Percentiles rank a stretch among this genome's conserved stretches.
These are phyloP conservation scores for Teratosphaeriaceae sp. DNA, from an alignment of 2,329 filamentous ascomycete species.

Conservation along the genomic window DNA sequence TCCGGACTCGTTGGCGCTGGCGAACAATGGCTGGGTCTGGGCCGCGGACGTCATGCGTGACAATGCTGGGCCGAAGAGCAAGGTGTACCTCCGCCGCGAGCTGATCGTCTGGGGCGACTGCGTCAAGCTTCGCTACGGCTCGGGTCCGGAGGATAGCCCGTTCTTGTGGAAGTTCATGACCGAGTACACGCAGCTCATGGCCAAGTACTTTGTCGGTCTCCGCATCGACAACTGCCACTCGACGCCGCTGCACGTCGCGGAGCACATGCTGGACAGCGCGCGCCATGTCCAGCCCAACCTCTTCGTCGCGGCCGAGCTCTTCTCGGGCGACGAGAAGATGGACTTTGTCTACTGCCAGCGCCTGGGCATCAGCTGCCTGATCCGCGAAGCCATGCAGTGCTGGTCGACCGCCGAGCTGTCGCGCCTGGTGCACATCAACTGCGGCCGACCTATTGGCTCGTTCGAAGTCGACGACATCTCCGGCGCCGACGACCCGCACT, in stretches of 20 bases:
- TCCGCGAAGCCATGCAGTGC: constrained; percentile 96
- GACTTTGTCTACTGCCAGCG: constrained; percentile 95
- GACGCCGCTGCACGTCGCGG: constrained; percentile 87
- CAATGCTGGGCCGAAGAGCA: constrained; percentile 82
- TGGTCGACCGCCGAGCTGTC: constrained; percentile 94
- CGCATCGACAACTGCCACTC: constrained; percentile 98
- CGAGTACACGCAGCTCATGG: constrained; percentile 82
- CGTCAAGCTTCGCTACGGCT: constrained; percentile 90
- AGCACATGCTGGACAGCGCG: constrained; percentile 93
- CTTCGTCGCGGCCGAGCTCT: constrained; percentile 90
- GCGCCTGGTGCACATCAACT: constrained; percentile 85
- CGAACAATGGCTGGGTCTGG: constrained; percentile 99
- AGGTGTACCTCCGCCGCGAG: constrained; percentile 90
- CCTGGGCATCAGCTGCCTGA: constrained; percentile 82
- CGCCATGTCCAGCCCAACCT: constrained; percentile 78
- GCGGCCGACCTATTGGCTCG: constrained; percentile 89
- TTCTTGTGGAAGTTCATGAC: constrained; percentile 97
- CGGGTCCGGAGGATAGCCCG: constrained; percentile 72
- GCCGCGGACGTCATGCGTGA: constrained; percentile 90
- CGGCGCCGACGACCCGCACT: constrained; percentile 47
- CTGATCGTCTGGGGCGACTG: constrained; percentile 99
- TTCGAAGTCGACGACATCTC: constrained; percentile 89
- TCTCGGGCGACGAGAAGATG: constrained; percentile 90
- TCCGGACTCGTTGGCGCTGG: constrained; percentile 69
- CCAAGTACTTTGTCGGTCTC: constrained; percentile 91